phyloP scores from a whole-genome alignment of 768 basidiomycete species.

The Phanerochaete carnosa region DNA sequence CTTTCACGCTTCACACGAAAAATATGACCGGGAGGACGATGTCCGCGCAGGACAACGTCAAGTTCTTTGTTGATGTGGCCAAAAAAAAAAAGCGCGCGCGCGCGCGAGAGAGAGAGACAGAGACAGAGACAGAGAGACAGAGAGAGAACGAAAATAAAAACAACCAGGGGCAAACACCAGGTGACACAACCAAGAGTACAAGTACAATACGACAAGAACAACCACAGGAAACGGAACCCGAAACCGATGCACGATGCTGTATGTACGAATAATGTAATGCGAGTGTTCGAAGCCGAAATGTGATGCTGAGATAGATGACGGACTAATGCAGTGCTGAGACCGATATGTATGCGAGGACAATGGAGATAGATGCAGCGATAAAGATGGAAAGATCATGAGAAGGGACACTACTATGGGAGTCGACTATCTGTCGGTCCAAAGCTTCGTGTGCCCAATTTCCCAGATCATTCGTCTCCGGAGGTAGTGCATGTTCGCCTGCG shows the following conservation, averaged over 20 bases:
- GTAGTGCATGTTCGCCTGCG: constrained; percentile 80
- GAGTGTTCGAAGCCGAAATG: neutral
- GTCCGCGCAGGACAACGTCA: neutral
- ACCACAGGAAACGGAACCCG: neutral
- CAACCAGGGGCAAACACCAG: too few species aligned
- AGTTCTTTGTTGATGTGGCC: neutral
- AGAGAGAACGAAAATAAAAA: neutral
- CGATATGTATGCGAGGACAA: neutral
- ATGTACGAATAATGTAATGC: constrained; percentile 4
- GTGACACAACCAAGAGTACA: constrained; percentile 1
- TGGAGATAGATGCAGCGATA: constrained; percentile 1
- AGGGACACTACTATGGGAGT: neutral
- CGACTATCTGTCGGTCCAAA: constrained; percentile 49
- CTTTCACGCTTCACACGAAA: neutral
- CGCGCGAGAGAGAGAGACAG: too few species aligned
- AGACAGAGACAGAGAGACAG: neutral
- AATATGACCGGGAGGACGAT: neutral
- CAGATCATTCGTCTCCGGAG: constrained; percentile 85
- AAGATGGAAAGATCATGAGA: constrained; percentile 12
- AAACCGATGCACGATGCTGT: neutral
- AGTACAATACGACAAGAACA: neutral
- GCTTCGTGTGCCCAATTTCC: constrained; percentile 72
- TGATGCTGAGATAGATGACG: neutral
- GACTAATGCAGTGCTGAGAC: neutral
- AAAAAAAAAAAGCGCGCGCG: too few species aligned